Evolutionary conservation across 192 early-diverging fungal genomes (phyloP).

Genomic region (Backusella psychrophila): DNA sequence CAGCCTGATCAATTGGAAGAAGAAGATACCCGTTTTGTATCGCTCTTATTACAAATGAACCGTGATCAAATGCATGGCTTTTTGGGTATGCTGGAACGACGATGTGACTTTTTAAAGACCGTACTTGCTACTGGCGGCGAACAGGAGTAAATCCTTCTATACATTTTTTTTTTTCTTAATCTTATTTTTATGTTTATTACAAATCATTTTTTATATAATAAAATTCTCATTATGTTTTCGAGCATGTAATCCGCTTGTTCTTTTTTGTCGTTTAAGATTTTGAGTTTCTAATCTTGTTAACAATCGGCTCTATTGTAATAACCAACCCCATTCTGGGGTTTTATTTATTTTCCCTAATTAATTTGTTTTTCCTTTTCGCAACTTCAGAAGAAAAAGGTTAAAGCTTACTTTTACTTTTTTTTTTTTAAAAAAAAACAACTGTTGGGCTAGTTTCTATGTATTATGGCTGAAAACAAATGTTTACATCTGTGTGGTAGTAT

Average conservation of each 20-base stretch:
- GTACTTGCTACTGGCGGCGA: neutral
- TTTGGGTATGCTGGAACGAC: slow-evolving; percentile 49
- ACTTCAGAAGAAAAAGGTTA: neutral
- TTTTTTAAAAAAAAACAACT: too few species aligned
- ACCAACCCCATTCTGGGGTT: neutral
- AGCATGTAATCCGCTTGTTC: neutral
- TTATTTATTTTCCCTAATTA: neutral
- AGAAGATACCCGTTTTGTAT: slow-evolving; percentile 30
- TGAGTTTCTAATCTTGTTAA: neutral
- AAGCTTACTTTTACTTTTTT: neutral
- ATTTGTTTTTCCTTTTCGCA: neutral
- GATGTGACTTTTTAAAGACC: slow-evolving; percentile 43
- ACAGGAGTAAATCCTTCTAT: neutral
- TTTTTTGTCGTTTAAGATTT: neutral
- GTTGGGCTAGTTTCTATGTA: too few species aligned
- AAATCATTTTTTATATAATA: neutral
- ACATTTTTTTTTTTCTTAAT: neutral
- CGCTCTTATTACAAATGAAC: slow-evolving; percentile 39
- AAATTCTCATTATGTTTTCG: neutral
- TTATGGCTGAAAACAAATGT: neutral
- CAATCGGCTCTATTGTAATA: neutral
- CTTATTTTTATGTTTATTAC: neutral
- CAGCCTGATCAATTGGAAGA: slow-evolving; percentile 13
- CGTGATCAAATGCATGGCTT: slow-evolving; percentile 54
- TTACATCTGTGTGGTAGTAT: neutral